phyloP scores from a whole-genome alignment of 2,329 filamentous ascomycete genomes.

The Ambrosiella cleistominuta region DNA sequence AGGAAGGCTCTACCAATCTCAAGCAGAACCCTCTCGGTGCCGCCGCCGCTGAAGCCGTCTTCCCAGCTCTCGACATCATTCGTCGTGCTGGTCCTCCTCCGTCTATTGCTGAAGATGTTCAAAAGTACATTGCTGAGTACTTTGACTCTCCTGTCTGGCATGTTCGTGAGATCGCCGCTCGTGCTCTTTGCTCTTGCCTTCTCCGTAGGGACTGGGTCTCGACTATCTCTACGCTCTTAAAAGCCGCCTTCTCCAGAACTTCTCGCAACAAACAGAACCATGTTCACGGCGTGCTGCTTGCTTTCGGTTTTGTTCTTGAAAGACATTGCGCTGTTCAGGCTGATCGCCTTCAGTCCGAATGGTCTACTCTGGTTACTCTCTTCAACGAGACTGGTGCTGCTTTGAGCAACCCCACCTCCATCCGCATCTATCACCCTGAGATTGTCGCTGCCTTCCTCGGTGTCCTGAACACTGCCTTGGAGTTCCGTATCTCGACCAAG shows the following conservation, averaged over 20 bases:
- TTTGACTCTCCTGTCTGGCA: slow-evolving; percentile 60
- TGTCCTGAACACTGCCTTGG: slow-evolving; percentile 8
- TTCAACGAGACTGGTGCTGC: slow-evolving; percentile 3
- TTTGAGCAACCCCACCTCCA: neutral
- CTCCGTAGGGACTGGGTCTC: slow-evolving; percentile 32
- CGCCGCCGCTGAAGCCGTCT: slow-evolving; percentile 49
- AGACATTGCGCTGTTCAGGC: slow-evolving; percentile 31
- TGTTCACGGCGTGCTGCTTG: slow-evolving; percentile 40
- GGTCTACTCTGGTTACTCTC: slow-evolving; percentile 3
- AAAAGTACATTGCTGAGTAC: slow-evolving; percentile 40
- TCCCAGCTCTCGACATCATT: slow-evolving; percentile 68
- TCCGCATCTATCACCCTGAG: slow-evolving; percentile 19
- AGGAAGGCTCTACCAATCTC: slow-evolving; percentile 30
- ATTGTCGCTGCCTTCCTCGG: neutral
- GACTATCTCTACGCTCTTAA: slow-evolving; percentile 19
- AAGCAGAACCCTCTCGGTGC: slow-evolving; percentile 21
- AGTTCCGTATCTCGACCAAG: slow-evolving; percentile 4
- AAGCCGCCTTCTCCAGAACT: slow-evolving; percentile 16
- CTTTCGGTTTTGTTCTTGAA: slow-evolving; percentile 38
- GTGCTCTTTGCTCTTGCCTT: slow-evolving; percentile 49
- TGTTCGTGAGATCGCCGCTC: slow-evolving; percentile 62
- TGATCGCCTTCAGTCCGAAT: slow-evolving; percentile 19
- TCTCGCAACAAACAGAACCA: slow-evolving; percentile 28
- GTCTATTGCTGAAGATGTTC: slow-evolving; percentile 35
- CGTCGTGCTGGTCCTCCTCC: slow-evolving; percentile 52